Conservation (phyloP, 2,329 filamentous ascomycete genomes). For the Beauveria asiatica region DNA sequence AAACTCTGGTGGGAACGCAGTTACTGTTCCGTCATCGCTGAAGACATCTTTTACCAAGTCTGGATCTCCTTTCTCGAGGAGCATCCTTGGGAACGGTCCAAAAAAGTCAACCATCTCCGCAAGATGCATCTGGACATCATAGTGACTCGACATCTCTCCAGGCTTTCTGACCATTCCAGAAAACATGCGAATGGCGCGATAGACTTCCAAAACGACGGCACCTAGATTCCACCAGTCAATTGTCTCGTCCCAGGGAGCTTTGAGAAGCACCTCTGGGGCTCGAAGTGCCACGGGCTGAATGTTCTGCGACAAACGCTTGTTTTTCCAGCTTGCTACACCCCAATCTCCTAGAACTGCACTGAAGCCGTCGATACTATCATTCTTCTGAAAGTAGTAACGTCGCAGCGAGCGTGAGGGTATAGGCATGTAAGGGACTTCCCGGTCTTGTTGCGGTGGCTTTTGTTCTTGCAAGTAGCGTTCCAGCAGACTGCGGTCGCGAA, state of each 20-base stretch:
- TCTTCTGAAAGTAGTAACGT: slow-evolving; percentile 13
- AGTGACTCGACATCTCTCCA: not conserved
- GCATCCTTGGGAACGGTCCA: slow-evolving; percentile 13
- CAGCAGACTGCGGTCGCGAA: slow-evolving; percentile 13
- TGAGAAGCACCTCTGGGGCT: slow-evolving; percentile 18
- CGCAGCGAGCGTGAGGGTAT: slow-evolving; percentile 10
- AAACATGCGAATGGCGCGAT: slow-evolving; percentile 14
- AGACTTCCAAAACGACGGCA: slow-evolving; percentile 14
- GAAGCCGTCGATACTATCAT: slow-evolving; percentile 3
- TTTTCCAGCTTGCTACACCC: slow-evolving; percentile 17
- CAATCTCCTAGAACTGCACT: slow-evolving; percentile 15
- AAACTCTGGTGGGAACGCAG: not conserved
- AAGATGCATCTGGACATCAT: slow-evolving; percentile 13
- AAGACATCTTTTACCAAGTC: slow-evolving; percentile 10
- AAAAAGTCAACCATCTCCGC: slow-evolving; percentile 15
- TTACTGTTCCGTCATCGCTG: slow-evolving; percentile 8
- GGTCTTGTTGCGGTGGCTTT: not conserved
- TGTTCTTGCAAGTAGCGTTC: slow-evolving; percentile 12
- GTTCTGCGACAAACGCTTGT: slow-evolving; percentile 14
- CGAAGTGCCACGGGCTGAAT: slow-evolving; percentile 18
- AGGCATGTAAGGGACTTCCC: slow-evolving; percentile 7
- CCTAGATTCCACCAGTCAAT: slow-evolving; percentile 19
- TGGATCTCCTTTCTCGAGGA: slow-evolving; percentile 12
- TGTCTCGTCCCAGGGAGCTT: slow-evolving; percentile 15
- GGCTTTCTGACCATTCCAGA: not conserved